Conservation (phyloP, 1,284 basidiomycete species). For the Naganishia sp. region DNA sequence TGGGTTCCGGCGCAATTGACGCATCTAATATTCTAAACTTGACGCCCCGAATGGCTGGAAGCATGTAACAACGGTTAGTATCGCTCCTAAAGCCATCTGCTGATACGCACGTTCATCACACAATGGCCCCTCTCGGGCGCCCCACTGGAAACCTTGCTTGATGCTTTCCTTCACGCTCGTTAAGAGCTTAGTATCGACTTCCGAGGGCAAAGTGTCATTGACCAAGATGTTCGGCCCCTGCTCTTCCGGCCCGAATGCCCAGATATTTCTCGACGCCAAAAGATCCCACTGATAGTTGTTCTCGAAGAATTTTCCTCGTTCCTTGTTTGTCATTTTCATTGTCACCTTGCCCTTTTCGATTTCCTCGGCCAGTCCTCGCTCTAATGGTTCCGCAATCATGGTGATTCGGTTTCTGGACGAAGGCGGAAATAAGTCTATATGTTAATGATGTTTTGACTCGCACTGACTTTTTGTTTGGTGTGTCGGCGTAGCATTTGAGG, state of each 20-base stretch:
- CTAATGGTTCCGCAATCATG: conserved; percentile 95
- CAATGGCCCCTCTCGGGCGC: conserved; percentile 90
- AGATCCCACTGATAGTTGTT: conserved; percentile 98
- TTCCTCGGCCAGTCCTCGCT: conserved; percentile 89
- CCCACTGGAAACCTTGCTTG: conserved; percentile 99
- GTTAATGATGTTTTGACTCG: neutral
- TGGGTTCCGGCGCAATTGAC: conserved; percentile 86
- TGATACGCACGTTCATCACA: conserved; percentile 90
- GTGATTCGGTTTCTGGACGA: conserved; percentile 82
- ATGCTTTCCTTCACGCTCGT: conserved; percentile 89
- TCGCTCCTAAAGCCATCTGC: neutral
- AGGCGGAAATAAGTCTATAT: neutral
- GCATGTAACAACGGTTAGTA: neutral
- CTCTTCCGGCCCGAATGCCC: conserved; percentile 99
- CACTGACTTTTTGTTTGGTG: conserved; percentile 93
- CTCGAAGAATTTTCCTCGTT: conserved; percentile 90
- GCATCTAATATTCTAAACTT: conserved; percentile 96
- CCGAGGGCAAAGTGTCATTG: conserved; percentile 93
- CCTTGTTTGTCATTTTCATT: conserved; percentile 90
- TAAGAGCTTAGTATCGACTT: conserved; percentile 91
- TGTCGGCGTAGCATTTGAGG: conserved; percentile 97
- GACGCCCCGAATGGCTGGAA: conserved; percentile 89
- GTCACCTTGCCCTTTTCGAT: conserved; percentile 86
- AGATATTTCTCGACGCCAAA: conserved; percentile 94
- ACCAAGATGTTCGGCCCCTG: conserved; percentile 89